Evolutionary conservation across 225 moss, liverwort and hornwort genomes (phyloP).

Genomic region (Marchantia paleacea): DNA sequence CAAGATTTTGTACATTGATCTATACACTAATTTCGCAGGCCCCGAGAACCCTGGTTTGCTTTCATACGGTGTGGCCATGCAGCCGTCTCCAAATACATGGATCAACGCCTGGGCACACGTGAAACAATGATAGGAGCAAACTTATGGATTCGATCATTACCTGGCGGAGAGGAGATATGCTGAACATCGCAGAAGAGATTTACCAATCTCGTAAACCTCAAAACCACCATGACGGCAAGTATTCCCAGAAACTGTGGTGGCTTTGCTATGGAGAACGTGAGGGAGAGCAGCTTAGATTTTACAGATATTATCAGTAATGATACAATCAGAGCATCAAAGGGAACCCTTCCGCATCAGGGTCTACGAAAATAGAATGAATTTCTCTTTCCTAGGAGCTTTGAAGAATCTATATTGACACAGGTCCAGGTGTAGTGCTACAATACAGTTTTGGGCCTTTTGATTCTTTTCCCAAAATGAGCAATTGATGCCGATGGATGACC

Average conservation of each 20-base stretch:
- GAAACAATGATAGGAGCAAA: constrained; percentile 19
- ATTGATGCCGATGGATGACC: constrained; percentile 35
- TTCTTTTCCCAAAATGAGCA: constrained; percentile 42
- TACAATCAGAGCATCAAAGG: constrained; percentile 44
- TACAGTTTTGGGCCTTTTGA: constrained; percentile 51
- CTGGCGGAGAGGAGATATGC: constrained; percentile 24
- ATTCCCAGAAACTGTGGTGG: constrained; percentile 35
- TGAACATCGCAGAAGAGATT: constrained; percentile 23
- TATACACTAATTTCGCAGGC: constrained; percentile 45
- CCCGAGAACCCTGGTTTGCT: constrained; percentile 30
- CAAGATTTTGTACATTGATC: constrained; percentile 49
- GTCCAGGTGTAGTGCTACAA: constrained; percentile 49
- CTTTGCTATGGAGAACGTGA: constrained; percentile 33
- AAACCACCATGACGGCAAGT: constrained; percentile 36
- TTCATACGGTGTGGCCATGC: constrained; percentile 25
- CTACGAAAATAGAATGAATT: constrained; percentile 33
- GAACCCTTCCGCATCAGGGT: constrained; percentile 43
- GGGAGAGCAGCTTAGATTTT: constrained; percentile 32
- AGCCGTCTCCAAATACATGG: not conserved
- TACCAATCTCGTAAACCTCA: constrained; percentile 27
- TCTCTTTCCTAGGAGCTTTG: constrained; percentile 40
- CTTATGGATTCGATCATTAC: constrained; percentile 31
- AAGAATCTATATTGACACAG: constrained; percentile 54
- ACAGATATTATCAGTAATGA: constrained; percentile 44
- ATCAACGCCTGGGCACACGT: constrained; percentile 30